Evolutionary conservation across 495 filamentous ascomycete species (phyloP).

Genomic region (Letharia columbiana): DNA sequence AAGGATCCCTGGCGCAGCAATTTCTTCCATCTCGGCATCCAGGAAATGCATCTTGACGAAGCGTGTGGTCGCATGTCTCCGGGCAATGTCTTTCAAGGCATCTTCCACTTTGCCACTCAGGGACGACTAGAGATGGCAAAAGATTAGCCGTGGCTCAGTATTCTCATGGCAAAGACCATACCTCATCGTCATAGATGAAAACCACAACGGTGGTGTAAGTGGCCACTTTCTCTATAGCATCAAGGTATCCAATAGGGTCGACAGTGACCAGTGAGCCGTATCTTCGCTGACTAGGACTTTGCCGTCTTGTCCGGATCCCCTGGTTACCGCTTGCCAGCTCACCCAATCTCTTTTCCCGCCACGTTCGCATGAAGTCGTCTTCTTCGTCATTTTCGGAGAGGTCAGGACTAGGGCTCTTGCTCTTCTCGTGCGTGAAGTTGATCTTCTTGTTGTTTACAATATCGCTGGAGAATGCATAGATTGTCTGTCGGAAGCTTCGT

Average conservation of each 20-base stretch:
- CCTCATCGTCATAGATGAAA: slow-evolving; percentile 84
- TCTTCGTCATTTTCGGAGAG: slow-evolving; percentile 53
- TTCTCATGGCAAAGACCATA: slow-evolving; percentile 30
- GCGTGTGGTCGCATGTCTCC: slow-evolving; percentile 57
- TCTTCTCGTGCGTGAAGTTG: slow-evolving; percentile 36
- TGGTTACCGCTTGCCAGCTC: slow-evolving; percentile 60
- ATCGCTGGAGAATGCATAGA: slow-evolving; percentile 33
- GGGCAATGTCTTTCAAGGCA: slow-evolving; percentile 63
- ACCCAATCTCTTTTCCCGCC: slow-evolving; percentile 68
- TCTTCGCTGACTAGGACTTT: slow-evolving; percentile 59
- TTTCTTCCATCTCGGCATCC: slow-evolving; percentile 91
- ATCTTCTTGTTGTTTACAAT: slow-evolving; percentile 28
- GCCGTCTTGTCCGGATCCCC: slow-evolving; percentile 41
- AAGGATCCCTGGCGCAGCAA: slow-evolving; percentile 78
- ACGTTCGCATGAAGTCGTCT: slow-evolving; percentile 71
- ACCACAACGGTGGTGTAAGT: slow-evolving; percentile 85
- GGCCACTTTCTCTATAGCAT: slow-evolving; percentile 84
- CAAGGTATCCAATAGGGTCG: slow-evolving; percentile 83
- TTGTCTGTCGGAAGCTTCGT: slow-evolving; percentile 46
- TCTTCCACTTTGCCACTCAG: slow-evolving; percentile 69
- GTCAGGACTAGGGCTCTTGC: slow-evolving; percentile 36
- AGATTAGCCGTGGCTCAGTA: slow-evolving; percentile 2
- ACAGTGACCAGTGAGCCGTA: slow-evolving; percentile 76
- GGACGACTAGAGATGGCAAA: slow-evolving; percentile 46
- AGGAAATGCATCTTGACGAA: slow-evolving; percentile 88